Conservation (phyloP, 139 green algal genomes). For the Raphidocelis subcapitata region DNA sequence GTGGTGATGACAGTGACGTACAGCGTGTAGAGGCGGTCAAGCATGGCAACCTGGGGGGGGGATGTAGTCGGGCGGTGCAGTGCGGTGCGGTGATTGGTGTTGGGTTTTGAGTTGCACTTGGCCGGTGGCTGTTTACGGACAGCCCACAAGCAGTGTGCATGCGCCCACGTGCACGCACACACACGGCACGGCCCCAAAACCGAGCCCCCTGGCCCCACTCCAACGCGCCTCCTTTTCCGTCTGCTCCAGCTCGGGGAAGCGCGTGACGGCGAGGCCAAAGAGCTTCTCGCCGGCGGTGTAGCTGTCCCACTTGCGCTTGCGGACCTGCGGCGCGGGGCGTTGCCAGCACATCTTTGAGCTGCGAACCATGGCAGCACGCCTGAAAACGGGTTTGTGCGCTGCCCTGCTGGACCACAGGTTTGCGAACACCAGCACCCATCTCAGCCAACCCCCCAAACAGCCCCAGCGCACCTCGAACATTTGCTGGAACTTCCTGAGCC, state of each 20-base stretch:
- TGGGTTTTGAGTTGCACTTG: no score
- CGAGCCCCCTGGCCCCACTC: neutral
- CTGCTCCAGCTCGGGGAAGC: slow-evolving; percentile 87
- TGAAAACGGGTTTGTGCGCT: neutral
- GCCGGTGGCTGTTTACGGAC: no score
- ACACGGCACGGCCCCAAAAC: neutral
- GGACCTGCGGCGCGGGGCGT: slow-evolving; percentile 69
- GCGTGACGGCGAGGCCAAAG: slow-evolving; percentile 87
- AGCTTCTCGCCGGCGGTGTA: slow-evolving; percentile 88
- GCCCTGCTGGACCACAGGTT: no score
- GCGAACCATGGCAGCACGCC: no score
- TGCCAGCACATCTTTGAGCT: no score
- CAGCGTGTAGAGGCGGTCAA: slow-evolving; percentile 83
- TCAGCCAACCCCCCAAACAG: no score
- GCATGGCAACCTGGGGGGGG: slow-evolving; percentile 37
- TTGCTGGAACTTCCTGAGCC: slow-evolving; percentile 91
- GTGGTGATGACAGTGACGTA: slow-evolving; percentile 91
- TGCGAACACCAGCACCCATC: no score
- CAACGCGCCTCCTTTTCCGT: slow-evolving; percentile 75
- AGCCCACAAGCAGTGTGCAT: no score
- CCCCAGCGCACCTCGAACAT: slow-evolving; percentile 74
- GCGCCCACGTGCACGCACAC: no score
- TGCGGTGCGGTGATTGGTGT: no score
- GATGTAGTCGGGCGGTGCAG: no score
- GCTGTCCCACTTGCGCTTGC: slow-evolving; percentile 93